These are phyloP conservation scores for Gracilaria gracilis DNA, from an alignment of 23 red algal genomes.

Conservation along the genomic window DNA sequence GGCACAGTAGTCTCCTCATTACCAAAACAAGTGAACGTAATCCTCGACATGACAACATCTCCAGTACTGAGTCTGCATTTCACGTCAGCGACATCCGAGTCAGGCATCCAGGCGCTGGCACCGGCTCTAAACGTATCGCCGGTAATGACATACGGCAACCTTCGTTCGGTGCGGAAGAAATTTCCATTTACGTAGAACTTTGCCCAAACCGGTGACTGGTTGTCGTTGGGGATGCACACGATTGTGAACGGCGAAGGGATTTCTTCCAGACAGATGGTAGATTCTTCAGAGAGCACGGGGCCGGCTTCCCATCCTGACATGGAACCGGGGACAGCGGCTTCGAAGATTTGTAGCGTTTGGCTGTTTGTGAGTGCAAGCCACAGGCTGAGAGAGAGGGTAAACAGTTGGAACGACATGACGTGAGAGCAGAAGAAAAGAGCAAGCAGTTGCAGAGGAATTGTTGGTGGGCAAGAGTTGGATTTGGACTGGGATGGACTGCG, in stretches of 20 bases:
- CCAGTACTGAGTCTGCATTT: conserved; percentile 3
- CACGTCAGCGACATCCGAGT: not conserved
- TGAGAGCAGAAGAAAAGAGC: not conserved
- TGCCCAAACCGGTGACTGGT: not conserved
- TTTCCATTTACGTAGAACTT: conserved; percentile 24
- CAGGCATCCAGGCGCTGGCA: conserved; percentile 17
- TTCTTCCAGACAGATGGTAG: not conserved
- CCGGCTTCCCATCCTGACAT: conserved; percentile 8
- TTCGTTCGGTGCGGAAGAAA: not conserved
- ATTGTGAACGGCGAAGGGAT: conserved; percentile 13
- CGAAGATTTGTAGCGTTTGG: conserved; percentile 12
- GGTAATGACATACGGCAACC: conserved; percentile 27
- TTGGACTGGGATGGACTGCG: too few relatives aligned
- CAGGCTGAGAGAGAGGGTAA: not conserved
- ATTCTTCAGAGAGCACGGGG: not conserved
- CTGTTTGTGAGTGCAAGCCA: not conserved
- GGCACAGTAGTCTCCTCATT: not conserved
- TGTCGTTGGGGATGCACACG: not conserved
- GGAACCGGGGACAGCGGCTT: not conserved
- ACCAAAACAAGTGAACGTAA: conserved; percentile 24
- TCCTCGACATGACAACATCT: not conserved
- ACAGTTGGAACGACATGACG: not conserved
- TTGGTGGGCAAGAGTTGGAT: too few relatives aligned
- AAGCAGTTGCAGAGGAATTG: too few relatives aligned
- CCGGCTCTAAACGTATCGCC: conserved; percentile 21